These are phyloP conservation scores for Zea mays DNA, from an alignment of 176 grass and related monocot genomes.

Conservation along the genomic window DNA sequence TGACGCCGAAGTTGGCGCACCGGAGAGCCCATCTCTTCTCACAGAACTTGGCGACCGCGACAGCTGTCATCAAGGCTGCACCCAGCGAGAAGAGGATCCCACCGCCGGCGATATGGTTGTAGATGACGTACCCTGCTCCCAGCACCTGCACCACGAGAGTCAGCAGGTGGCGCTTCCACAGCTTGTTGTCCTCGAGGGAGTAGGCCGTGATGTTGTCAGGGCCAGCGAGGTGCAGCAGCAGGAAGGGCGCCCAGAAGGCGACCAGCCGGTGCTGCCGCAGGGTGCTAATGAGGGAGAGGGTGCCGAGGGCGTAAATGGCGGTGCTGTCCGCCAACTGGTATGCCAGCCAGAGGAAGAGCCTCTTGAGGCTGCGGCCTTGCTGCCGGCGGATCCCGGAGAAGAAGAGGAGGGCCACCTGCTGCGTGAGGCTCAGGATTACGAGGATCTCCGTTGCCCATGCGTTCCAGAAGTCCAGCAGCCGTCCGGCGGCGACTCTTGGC, in stretches of 20 bases:
- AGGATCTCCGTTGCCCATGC: not conserved
- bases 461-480: slow-evolving; percentile 3
- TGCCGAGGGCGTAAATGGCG: slow-evolving; percentile 34
- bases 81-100: not conserved
- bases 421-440: slow-evolving; percentile 7
- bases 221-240: slow-evolving; percentile 50
- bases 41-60: slow-evolving; percentile 11
- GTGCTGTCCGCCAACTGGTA: slow-evolving; percentile 44
- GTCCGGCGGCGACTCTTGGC: not conserved
- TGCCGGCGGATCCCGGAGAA: not conserved
- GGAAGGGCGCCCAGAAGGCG: slow-evolving; percentile 34
- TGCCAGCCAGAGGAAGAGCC: slow-evolving; percentile 33
- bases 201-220: slow-evolving; percentile 47
- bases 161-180: slow-evolving; percentile 39
- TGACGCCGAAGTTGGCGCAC: slow-evolving; percentile 7
- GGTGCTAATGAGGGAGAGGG: not conserved
- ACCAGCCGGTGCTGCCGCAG: not conserved
- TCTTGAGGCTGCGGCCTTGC: not conserved
- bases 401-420: slow-evolving; percentile 5
- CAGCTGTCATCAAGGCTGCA: not conserved
- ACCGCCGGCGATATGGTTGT: not conserved
- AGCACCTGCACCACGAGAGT: slow-evolving; percentile 12
- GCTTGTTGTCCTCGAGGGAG: slow-evolving; percentile 42
- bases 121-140: slow-evolving; percentile 13
- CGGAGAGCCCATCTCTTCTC: slow-evolving; percentile 37